phyloP scores from a whole-genome alignment of 331 rosid species.

The Rosa hybrid region DNA sequence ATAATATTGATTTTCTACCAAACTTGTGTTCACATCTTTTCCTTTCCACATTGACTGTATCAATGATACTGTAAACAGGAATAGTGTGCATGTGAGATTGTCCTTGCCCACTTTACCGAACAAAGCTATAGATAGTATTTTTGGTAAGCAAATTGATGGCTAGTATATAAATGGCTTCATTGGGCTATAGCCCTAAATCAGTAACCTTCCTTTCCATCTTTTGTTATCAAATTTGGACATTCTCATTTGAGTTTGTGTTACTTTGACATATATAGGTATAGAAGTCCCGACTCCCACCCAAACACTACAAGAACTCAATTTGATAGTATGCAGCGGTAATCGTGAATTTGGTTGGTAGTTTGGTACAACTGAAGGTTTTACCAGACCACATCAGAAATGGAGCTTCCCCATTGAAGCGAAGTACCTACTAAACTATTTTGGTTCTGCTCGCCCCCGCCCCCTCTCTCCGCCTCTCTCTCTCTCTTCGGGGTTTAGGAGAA shows the following conservation, averaged over 20 bases:
- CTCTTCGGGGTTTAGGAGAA: conserved; percentile 15
- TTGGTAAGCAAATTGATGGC: not conserved
- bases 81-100: not conserved
- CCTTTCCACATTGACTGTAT: not conserved
- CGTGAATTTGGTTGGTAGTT: conserved; percentile 33
- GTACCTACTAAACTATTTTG: not conserved
- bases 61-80: not conserved
- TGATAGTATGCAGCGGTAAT: conserved; percentile 22
- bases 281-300: not conserved
- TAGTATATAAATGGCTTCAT: not conserved
- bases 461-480: not conserved
- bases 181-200: not conserved
- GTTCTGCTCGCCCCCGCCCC: no score
- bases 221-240: conserved; percentile 6
- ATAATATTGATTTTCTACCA: not conserved
- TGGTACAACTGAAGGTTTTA: conserved; percentile 18
- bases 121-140: not conserved
- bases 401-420: not conserved
- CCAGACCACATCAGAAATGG: conserved; percentile 11
- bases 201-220: not conserved
- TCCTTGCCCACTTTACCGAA: not conserved
- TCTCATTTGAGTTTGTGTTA: conserved; percentile 16
- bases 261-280: not conserved
- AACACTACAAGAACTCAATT: not conserved
- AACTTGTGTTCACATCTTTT: not conserved